These are phyloP conservation scores for Medicago truncatula DNA, from an alignment of 306 rosid species.

Conservation along the genomic window DNA sequence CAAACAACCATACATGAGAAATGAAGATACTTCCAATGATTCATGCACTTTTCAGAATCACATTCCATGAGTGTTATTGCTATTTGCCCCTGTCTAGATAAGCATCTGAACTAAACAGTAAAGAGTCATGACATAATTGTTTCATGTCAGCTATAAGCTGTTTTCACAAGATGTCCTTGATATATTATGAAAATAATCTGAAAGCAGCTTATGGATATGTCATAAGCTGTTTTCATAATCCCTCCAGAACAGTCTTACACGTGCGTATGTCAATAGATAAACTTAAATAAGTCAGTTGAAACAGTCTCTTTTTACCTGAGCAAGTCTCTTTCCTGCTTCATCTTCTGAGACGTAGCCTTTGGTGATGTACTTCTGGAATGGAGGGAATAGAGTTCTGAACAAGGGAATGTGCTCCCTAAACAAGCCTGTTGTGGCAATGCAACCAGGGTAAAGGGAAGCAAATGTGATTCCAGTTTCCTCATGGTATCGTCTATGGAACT, in stretches of 20 bases:
- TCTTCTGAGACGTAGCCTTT: conserved; percentile 96
- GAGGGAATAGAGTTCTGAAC: conserved; percentile 91
- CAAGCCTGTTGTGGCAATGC: conserved; percentile 98
- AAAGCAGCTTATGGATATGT: no score
- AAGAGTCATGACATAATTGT: no score
- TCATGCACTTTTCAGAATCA: neutral
- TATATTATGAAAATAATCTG: no score
- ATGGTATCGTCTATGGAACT: conserved; percentile 80
- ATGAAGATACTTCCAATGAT: conserved; percentile 7
- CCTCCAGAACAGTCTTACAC: neutral
- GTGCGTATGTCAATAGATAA: neutral
- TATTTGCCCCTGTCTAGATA: neutral
- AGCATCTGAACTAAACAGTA: neutral
- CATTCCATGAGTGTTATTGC: neutral
- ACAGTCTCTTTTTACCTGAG: conserved; percentile 67
- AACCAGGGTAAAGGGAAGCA: conserved; percentile 94
- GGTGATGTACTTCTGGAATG: conserved; percentile 96
- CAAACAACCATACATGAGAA: conserved; percentile 33
- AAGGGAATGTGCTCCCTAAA: conserved; percentile 96
- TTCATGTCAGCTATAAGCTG: no score
- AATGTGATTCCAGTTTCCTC: conserved; percentile 95
- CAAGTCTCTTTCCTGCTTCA: conserved; percentile 97
- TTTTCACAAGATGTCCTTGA: no score
- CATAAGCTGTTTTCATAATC: neutral
- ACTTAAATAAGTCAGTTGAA: neutral